Base-by-base conservation (phyloP, 2,329 filamentous ascomycete species). In the Penicillium sp. region DNA sequence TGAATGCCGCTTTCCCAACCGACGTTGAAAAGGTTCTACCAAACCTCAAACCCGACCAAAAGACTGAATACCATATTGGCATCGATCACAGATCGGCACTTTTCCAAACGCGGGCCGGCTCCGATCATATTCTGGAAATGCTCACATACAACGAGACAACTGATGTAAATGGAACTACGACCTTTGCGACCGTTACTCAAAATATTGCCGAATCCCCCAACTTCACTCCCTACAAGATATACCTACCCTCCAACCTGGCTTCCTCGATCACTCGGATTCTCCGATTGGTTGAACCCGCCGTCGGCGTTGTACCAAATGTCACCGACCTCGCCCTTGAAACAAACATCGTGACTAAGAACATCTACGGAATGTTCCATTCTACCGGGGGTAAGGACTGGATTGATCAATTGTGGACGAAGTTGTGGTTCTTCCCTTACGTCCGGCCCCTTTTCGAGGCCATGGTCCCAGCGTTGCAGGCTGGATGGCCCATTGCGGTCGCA, bases 31-130 rank as follows among this genome's bases (percentile, higher is more conserved):
- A 50, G n/a, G 28, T 58, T 15, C 33, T 64, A 4, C 64, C 64
- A 4, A 53, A 51, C 13, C 17, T 51, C 4, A 7, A 22, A 10
- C 53, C 53, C 3, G 56, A 42, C 3, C 62, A 64, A 45, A 22
- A 53, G 10, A 61, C 59, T 12, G 64, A 65, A 40, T 61, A 55
- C 8, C 61, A 63, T 33, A 58, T 65, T 19, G 64, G 64, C 26
- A 53, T 65, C 3, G 64, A 65, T 44, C 53, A 65, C 54, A 51
- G 44, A 15, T 61, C 61, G 5, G 47, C 30, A 6, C 38, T 65
- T 12, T 65, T 65, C 49, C 64, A 65, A 28, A 65, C 64, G 17
- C 57, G 59, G 15, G 64, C 57, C 15, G 64, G 61, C 6, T 65
- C 59, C 4, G 64, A 65, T 4, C 59, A 61, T 30, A 50, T 60